Percentiles rank a stretch among this genome's conserved stretches.
These are phyloP conservation scores for Salvia hispanica DNA, from an alignment of 257 asterid genomes.

Conservation along the genomic window DNA sequence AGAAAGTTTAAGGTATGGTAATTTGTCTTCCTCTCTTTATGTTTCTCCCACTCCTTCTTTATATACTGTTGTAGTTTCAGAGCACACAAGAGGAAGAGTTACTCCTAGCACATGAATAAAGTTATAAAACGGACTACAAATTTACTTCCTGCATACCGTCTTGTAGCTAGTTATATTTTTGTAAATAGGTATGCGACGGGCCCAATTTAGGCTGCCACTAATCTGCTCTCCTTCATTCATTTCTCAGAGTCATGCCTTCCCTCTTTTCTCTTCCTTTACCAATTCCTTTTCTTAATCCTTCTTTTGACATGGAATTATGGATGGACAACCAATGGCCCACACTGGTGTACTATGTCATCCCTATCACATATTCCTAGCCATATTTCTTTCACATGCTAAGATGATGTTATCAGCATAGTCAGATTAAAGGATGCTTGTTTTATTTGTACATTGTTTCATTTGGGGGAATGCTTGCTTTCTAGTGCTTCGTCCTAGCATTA, in stretches of 20 bases:
- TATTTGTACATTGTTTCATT: conserved; percentile 4
- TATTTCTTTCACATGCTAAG: conserved; percentile 30
- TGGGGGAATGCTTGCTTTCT: conserved; percentile 20
- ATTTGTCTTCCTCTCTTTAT: conserved; percentile 11
- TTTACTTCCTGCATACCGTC: neutral
- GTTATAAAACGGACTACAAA: neutral
- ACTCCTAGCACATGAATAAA: neutral
- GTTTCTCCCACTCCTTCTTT: conserved; percentile 6
- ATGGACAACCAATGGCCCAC: neutral
- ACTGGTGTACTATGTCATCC: neutral
- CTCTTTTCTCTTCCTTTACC: neutral
- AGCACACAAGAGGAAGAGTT: neutral
- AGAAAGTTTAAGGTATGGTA: conserved; percentile 63
- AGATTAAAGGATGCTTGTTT: conserved; percentile 14
- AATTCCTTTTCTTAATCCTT: neutral
- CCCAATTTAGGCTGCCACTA: neutral
- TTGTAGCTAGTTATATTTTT: neutral
- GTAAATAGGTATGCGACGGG: neutral
- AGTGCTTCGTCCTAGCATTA: conserved; percentile 20
- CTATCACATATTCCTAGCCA: neutral
- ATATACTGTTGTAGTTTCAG: neutral
- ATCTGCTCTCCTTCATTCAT: neutral
- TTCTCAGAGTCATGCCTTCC: neutral
- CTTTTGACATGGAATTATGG: neutral
- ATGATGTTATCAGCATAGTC: conserved; percentile 8